Evolutionary conservation across 352 stramenopile genomes (phyloP).

Genomic region (Globisporangium uncinulatum): DNA sequence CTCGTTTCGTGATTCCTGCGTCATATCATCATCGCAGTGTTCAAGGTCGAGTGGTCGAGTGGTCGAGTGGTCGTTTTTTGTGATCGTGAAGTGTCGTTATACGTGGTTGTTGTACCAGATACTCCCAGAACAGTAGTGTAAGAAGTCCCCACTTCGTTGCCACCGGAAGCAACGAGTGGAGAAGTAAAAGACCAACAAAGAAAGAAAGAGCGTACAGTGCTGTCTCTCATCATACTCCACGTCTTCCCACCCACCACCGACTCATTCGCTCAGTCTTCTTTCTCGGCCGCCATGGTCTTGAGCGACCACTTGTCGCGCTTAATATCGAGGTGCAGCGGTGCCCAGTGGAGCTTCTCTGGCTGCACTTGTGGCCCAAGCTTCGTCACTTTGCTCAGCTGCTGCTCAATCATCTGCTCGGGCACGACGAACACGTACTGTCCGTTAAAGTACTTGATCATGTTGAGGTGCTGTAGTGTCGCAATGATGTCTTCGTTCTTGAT

Average conservation of each 20-base stretch:
- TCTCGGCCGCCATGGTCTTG: slow-evolving; percentile 37
- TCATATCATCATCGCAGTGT: neutral
- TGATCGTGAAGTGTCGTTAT: neutral
- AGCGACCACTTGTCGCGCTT: slow-evolving; percentile 86
- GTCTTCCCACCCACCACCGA: slow-evolving; percentile 16
- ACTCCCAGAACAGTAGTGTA: neutral
- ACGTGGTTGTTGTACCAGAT: neutral
- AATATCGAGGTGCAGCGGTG: slow-evolving; percentile 69
- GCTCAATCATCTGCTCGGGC: slow-evolving; percentile 89
- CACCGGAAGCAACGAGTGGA: neutral
- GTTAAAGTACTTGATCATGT: slow-evolving; percentile 99
- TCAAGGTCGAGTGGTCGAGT: neutral
- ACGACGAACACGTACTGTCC: slow-evolving; percentile 98
- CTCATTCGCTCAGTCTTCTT: slow-evolving; percentile 24
- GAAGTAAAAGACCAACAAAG: neutral
- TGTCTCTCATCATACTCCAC: too few relatives aligned
- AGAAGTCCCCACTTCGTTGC: neutral
- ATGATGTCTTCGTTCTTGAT: slow-evolving; percentile 99
- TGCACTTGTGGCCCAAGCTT: slow-evolving; percentile 69
- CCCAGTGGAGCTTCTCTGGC: slow-evolving; percentile 80
- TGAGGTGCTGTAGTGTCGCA: slow-evolving; percentile 95
- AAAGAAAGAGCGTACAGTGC: neutral
- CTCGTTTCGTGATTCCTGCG: slow-evolving; percentile 8
- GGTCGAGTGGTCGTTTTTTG: neutral
- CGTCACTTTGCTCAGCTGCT: slow-evolving; percentile 69